Percentiles rank a stretch among this genome's conserved stretches.
Conservation (phyloP, 768 basidiomycete species). For the Grammothele lineata region DNA sequence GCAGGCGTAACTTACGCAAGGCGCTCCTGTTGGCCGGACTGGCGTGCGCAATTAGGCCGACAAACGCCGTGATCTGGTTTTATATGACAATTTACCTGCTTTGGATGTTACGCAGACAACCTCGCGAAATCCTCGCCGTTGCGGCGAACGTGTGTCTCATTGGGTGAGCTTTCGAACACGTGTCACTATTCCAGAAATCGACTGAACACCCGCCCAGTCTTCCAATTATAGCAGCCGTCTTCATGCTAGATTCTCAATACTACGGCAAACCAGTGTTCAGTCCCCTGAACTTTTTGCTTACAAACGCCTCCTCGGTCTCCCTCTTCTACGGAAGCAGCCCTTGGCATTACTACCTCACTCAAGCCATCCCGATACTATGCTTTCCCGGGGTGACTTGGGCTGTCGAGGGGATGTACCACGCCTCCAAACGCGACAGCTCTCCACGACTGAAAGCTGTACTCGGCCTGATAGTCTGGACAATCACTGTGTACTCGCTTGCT, state of each 20-base stretch:
- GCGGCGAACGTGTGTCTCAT: constrained; percentile 35
- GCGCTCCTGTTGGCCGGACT: constrained; percentile 63
- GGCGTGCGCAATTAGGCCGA: constrained; percentile 82
- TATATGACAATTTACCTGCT: constrained; percentile 59
- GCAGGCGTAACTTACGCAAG: constrained; percentile 22
- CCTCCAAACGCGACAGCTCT: constrained; percentile 7
- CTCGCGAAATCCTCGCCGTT: constrained; percentile 28
- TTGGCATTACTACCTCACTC: constrained; percentile 87
- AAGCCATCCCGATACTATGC: constrained; percentile 81
- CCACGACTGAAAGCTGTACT: constrained; percentile 39
- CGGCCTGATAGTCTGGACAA: constrained; percentile 53
- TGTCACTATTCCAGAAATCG: not conserved
- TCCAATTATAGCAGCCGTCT: constrained; percentile 9
- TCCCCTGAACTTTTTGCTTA: constrained; percentile 73
- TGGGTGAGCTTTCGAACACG: constrained; percentile 35
- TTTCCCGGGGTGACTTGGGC: constrained; percentile 71
- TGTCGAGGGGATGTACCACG: constrained; percentile 52
- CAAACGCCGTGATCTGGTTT: constrained; percentile 83
- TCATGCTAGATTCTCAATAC: constrained; percentile 62
- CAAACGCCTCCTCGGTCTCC: constrained; percentile 83
- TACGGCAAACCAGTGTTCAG: constrained; percentile 68
- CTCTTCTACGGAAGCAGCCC: constrained; percentile 87
- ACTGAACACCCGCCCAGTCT: constrained; percentile 3
- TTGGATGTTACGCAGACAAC: constrained; percentile 44
- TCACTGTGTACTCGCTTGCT: constrained; percentile 67